These are phyloP conservation scores for Puccinia brachypodii DNA, from an alignment of 1,284 basidiomycete genomes.

Conservation along the genomic window DNA sequence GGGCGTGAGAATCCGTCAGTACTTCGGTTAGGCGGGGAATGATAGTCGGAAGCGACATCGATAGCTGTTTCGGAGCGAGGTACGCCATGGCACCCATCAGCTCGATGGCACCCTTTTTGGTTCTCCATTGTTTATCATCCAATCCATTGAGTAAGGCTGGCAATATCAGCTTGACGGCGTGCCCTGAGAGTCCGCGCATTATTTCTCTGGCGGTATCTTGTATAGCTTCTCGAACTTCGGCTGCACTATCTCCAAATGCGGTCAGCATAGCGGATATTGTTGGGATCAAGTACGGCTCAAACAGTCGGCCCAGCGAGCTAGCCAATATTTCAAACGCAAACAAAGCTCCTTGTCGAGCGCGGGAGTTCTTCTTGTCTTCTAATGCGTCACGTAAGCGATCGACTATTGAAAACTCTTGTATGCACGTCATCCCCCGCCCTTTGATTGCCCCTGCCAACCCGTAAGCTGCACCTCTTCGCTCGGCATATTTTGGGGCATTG, in stretches of 20 bases:
- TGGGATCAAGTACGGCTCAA: slow-evolving; percentile 88
- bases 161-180: slow-evolving; percentile 91
- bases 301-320: slow-evolving; percentile 77
- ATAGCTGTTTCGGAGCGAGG: slow-evolving; percentile 92
- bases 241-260: slow-evolving; percentile 83
- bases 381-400: slow-evolving; percentile 71
- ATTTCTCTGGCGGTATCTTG: slow-evolving; percentile 89
- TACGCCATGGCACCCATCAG: slow-evolving; percentile 96
- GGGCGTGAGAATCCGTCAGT: slow-evolving; percentile 93
- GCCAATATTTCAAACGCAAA: slow-evolving; percentile 94
- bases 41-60: slow-evolving; percentile 90
- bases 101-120: slow-evolving; percentile 48
- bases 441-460: slow-evolving; percentile 90
- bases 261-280: slow-evolving; percentile 82
- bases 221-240: slow-evolving; percentile 91
- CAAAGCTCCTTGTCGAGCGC: slow-evolving; percentile 87
- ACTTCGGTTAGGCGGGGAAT: slow-evolving; percentile 93
- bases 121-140: slow-evolving; percentile 74
- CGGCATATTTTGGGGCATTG: slow-evolving; percentile 79
- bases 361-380: slow-evolving; percentile 85
- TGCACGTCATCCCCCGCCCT: slow-evolving; percentile 78
- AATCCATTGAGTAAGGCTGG: slow-evolving; percentile 86
- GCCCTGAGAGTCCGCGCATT: slow-evolving; percentile 72
- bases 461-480: slow-evolving; percentile 90
- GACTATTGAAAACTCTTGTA: slow-evolving; percentile 82